Conservation (phyloP, 495 filamentous ascomycete genomes). For the Durotheca rogersii region DNA sequence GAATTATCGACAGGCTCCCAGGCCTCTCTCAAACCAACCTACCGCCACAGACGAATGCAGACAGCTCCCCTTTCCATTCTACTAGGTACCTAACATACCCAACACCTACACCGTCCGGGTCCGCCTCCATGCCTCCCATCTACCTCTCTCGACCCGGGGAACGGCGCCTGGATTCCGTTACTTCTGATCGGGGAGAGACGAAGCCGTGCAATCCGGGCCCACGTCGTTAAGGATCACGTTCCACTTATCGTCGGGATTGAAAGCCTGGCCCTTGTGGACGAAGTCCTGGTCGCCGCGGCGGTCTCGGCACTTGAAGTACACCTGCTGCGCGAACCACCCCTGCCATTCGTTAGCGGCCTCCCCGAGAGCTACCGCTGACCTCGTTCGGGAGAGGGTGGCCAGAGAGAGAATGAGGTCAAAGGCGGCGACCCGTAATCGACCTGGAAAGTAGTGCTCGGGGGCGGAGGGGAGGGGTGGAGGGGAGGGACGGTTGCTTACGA, state of each 20-base stretch:
- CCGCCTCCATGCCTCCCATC: not conserved
- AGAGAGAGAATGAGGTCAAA: no score
- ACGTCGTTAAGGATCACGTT: conserved; percentile 26
- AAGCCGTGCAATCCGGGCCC: conserved; percentile 12
- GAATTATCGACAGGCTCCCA: no score
- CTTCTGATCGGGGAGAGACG: not conserved
- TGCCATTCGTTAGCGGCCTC: conserved; percentile 5
- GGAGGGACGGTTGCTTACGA: conserved; percentile 13
- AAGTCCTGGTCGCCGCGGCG: conserved; percentile 14
- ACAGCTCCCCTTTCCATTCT: no score
- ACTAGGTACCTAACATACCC: no score
- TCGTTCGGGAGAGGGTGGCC: no score
- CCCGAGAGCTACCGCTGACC: no score
- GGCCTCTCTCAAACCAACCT: no score
- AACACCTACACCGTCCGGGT: no score
- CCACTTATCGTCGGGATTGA: conserved; percentile 21
- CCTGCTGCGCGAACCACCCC: conserved; percentile 24
- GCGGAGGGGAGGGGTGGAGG: no score
- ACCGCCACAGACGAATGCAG: no score
- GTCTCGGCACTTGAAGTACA: conserved; percentile 19
- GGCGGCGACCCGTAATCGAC: no score
- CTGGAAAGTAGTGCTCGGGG: no score
- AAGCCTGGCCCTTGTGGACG: conserved; percentile 24
- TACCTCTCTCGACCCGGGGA: not conserved
- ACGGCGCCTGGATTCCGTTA: not conserved